Percentiles rank a stretch among this genome's conserved stretches.
phyloP scores from a whole-genome alignment of 2,329 filamentous ascomycete species.

The Microdochium bolleyi region DNA sequence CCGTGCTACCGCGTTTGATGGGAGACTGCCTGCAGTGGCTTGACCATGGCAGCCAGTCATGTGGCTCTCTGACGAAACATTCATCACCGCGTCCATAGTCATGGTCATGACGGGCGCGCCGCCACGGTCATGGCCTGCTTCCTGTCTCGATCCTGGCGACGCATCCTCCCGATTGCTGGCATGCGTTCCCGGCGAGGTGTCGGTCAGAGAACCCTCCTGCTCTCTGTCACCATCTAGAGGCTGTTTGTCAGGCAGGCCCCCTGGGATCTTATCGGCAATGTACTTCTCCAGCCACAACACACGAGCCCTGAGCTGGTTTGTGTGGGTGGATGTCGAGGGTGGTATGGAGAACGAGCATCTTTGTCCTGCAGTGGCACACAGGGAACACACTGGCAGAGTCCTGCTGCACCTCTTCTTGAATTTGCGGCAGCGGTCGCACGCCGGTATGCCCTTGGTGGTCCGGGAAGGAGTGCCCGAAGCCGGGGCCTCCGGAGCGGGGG shows the following conservation, averaged over 20 bases:
- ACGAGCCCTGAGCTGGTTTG: constrained; percentile 27
- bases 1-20: constrained; percentile 16
- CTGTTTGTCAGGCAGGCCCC: constrained; percentile 18
- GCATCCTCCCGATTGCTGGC: not conserved
- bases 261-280: constrained; percentile 23
- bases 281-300: constrained; percentile 30
- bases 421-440: constrained; percentile 33
- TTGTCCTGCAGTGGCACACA: constrained; percentile 29
- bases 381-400: constrained; percentile 28
- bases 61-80: constrained; percentile 1
- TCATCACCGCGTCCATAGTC: constrained; percentile 2
- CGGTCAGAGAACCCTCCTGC: constrained; percentile 8
- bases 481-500: constrained; percentile 3
- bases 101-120: not conserved
- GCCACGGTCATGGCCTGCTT: not conserved
- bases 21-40: constrained; percentile 3
- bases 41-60: not conserved
- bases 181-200: constrained; percentile 1
- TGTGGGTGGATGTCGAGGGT: constrained; percentile 20
- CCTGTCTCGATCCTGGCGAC: not conserved
- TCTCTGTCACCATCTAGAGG: constrained; percentile 27
- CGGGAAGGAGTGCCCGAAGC: not conserved
- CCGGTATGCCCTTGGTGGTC: constrained; percentile 11
- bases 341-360: constrained; percentile 26
- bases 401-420: constrained; percentile 38